Conservation (phyloP, 768 basidiomycete genomes). For the Tulasnella calospora region DNA sequence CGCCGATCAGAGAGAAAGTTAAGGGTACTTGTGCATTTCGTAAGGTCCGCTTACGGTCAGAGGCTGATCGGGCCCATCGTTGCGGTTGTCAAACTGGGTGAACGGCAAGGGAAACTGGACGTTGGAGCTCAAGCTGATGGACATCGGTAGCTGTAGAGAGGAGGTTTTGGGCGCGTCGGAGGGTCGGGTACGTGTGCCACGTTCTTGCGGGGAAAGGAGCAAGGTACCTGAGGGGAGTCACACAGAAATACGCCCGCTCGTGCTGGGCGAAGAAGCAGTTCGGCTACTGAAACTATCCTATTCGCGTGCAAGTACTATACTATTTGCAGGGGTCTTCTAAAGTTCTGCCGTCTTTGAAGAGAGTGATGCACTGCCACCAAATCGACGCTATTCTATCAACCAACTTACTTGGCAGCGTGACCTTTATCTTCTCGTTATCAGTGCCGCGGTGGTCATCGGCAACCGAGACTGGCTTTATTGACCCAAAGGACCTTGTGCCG, state of each 20-base stretch:
- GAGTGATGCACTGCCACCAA: neutral
- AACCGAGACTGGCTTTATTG: neutral
- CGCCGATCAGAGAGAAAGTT: neutral
- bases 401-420: neutral
- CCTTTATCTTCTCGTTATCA: neutral
- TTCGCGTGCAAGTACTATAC: neutral
- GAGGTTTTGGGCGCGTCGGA: neutral
- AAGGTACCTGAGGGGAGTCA: neutral
- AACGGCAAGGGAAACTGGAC: neutral
- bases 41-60: neutral
- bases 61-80: neutral
- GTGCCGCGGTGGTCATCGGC: neutral
- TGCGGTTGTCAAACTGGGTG: neutral
- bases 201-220: neutral
- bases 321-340: neutral
- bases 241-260: neutral
- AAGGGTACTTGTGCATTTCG: neutral
- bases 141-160: neutral
- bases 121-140: neutral
- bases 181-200: neutral
- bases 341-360: neutral
- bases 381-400: neutral
- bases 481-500: neutral
- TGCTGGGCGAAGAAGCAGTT: neutral
- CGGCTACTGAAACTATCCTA: neutral